Percentiles rank a stretch among this genome's conserved stretches.
Evolutionary conservation across 495 filamentous ascomycete species (phyloP).

Genomic region (Lepraria neglecta): DNA sequence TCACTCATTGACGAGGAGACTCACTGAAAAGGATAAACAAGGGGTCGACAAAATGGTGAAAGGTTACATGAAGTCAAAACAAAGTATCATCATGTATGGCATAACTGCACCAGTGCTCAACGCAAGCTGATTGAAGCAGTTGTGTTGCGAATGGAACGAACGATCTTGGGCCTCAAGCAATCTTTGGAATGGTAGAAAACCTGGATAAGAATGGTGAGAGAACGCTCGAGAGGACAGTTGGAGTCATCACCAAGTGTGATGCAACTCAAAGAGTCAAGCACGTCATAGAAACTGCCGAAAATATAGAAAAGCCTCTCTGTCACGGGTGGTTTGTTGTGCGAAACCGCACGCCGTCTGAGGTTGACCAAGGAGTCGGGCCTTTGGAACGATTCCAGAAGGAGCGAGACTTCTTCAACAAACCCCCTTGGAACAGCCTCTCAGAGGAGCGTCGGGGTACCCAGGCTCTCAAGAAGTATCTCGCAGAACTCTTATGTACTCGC

Average conservation of each 20-base stretch:
- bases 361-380: conserved; percentile 26
- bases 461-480: conserved; percentile 24
- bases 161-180: conserved; percentile 28
- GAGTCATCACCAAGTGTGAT: conserved; percentile 43
- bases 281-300: conserved; percentile 31
- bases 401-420: conserved; percentile 35
- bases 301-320: conserved; percentile 32
- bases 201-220: conserved; percentile 28
- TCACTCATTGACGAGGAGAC: conserved; percentile 32
- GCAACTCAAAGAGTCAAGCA: conserved; percentile 28
- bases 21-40: conserved; percentile 33
- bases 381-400: conserved; percentile 34
- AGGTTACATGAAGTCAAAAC: conserved; percentile 35
- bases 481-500: conserved; percentile 21
- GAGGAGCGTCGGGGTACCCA: conserved; percentile 27
- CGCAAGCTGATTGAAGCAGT: conserved; percentile 1
- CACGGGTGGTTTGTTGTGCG: conserved; percentile 48
- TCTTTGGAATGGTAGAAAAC: conserved; percentile 21
- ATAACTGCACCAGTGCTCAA: conserved; percentile 23
- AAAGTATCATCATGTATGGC: conserved; percentile 27
- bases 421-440: conserved; percentile 36
- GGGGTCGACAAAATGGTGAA: conserved; percentile 39
- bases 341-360: conserved; percentile 44
- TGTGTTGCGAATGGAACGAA: conserved; percentile 2
- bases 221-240: conserved; percentile 36